Base-by-base conservation (phyloP, 192 early-diverging fungal species). In the Coemansia sp. region DNA sequence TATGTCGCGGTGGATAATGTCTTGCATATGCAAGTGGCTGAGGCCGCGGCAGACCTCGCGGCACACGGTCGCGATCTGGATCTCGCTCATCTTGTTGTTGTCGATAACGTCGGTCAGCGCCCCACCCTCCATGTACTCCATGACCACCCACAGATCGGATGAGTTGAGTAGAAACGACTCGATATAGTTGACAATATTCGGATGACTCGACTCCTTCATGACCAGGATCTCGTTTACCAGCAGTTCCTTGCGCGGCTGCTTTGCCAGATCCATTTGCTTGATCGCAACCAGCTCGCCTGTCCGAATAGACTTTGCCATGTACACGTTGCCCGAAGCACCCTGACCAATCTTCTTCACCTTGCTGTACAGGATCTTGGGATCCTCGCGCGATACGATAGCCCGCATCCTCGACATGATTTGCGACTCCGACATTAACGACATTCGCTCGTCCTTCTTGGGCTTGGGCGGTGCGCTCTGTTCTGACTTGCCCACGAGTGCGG, bases 81-180 rank as follows among this genome's bases (percentile, higher is more conserved):
- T 85, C 80, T 98, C 95, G n/a, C 85, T 87, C 86, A 98, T 80
- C 54, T 84, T 84, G 74, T 88, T 94, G 83, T 97, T 95, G 72
- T 91, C 92, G 74, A 98, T 97, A 22, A 97, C 90, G 68, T 98
- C 95, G 22, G 94, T 98, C 74, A 98, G 82, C 15, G 95, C 86
- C 46, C 97, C 97, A 46, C 94, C 97, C 74, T 98, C 97, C 95
- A 98, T 98, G 75, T 90, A 93, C 81, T 98, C 97, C 93, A 98
- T 94, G 26, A 98, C 87, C 14, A 98, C 92, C 97, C 97, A 98
- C 60, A 98, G 80, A 39, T 97, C 95, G 24, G 63, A 56, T 56
- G 82, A 83, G 68, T 87, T 88, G 52, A 95, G 86, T 64, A 98
- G 76, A 75, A 90, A 98, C 9, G 90, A 84, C 74, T 97, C 95